Conservation (phyloP, 108 stramenopile species). For the Pseudonitzschia multiseries region DNA sequence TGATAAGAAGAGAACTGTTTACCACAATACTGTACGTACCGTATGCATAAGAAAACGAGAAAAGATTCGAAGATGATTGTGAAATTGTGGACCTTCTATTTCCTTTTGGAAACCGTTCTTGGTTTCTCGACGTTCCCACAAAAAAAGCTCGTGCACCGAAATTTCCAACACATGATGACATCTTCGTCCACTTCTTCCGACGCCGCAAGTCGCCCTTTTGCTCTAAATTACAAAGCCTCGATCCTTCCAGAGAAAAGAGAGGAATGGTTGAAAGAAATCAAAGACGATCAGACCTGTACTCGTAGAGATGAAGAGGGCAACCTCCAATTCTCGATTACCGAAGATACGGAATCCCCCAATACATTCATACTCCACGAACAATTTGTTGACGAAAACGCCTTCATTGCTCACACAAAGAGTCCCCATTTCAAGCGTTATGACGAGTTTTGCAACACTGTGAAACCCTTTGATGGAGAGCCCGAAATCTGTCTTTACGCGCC, state of each 20-base stretch:
- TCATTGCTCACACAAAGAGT: constrained; percentile 30
- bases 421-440: constrained; percentile 35
- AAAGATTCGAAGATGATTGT: too few relatives aligned
- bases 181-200: neutral
- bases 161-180: neutral
- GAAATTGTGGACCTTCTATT: neutral
- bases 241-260: constrained; percentile 34
- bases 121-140: neutral
- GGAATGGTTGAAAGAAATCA: constrained; percentile 36
- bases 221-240: constrained; percentile 33
- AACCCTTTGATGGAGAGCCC: constrained; percentile 19
- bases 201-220: neutral
- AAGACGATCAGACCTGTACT: constrained; percentile 38
- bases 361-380: constrained; percentile 51
- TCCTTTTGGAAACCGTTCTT: neutral
- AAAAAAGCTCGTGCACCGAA: too few relatives aligned
- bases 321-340: constrained; percentile 44
- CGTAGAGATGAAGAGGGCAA: constrained; percentile 30
- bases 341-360: constrained; percentile 33
- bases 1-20: too few relatives aligned
- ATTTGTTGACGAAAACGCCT: constrained; percentile 28
- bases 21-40: too few relatives aligned
- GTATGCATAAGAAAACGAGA: too few relatives aligned
- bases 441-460: constrained; percentile 21
- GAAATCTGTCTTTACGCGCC: constrained; percentile 13